phyloP scores from a whole-genome alignment of 441 rosid genomes.

The Arabidopsis hybrid region DNA sequence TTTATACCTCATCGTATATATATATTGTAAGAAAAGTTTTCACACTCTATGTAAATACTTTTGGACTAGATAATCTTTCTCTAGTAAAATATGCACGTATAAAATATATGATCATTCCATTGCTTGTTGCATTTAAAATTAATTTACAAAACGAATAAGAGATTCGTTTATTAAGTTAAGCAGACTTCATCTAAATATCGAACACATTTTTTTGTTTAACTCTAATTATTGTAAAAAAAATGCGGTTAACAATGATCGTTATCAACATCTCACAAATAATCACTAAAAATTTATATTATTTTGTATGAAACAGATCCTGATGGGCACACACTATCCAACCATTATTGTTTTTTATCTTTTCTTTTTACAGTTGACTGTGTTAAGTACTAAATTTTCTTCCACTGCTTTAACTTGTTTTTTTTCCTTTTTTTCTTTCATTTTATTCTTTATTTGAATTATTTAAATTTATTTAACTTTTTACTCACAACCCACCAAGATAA shows the following conservation, averaged over 20 bases:
- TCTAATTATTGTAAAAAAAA: background rate
- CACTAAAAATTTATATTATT: background rate
- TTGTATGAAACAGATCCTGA: conserved; percentile 48
- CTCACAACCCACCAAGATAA: conserved; percentile 44
- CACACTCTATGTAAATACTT: background rate
- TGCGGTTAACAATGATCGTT: background rate
- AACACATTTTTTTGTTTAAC: background rate
- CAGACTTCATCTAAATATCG: background rate
- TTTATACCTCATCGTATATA: background rate
- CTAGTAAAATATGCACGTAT: background rate
- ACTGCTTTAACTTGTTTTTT: conserved; percentile 41
- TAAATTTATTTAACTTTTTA: conserved; percentile 8
- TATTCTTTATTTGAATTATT: conserved; percentile 8
- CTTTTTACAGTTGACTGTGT: conserved; percentile 60
- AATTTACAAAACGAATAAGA: background rate
- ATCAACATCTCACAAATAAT: background rate
- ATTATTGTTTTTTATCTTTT: conserved; percentile 15
- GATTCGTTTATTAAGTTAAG: background rate
- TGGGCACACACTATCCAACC: conserved; percentile 34
- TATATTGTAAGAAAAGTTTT: background rate
- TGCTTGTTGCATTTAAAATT: background rate
- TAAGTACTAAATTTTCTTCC: background rate
- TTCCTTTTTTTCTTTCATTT: background rate
- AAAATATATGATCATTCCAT: background rate
- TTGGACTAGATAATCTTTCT: background rate